Evolutionary conservation across 129 eudicot species (phyloP).

Genomic region (Arctium lappa): DNA sequence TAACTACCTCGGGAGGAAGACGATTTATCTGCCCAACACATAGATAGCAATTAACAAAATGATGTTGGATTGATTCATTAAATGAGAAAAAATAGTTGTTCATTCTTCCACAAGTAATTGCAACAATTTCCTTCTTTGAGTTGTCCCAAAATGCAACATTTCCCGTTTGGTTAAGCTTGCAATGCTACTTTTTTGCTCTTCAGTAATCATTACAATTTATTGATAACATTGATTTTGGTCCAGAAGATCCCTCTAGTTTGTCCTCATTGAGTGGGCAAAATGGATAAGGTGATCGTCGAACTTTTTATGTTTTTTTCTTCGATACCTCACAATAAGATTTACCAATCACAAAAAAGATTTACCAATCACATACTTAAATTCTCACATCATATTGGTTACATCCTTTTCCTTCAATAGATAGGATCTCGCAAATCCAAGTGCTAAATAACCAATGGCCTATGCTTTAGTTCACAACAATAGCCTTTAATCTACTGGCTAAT

Average conservation of each 20-base stretch:
- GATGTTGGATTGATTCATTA: neutral
- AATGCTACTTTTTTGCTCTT: constrained; percentile 2
- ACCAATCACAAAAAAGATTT: neutral
- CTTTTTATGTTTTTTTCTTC: neutral
- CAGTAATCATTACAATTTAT: neutral
- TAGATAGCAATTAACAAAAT: constrained; percentile 10
- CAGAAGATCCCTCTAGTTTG: constrained; percentile 1
- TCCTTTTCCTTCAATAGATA: neutral
- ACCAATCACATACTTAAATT: constrained; percentile 3
- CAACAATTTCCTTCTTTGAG: neutral
- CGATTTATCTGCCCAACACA: constrained; percentile 62
- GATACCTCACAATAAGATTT: neutral
- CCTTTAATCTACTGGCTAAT: constrained; percentile 3
- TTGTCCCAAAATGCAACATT: neutral
- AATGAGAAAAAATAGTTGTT: neutral
- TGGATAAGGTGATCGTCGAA: neutral
- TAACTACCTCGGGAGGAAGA: constrained; percentile 95
- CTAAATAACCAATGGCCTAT: constrained; percentile 2
- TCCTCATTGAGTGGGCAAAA: neutral
- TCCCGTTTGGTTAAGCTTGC: neutral
- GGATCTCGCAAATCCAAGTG: constrained; percentile 2
- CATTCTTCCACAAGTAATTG: neutral
- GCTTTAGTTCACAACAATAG: constrained; percentile 8
- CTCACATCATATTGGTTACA: neutral
- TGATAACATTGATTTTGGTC: neutral